Evolutionary conservation across 306 rosid genomes (phyloP).

Genomic region (Begonia masoniana): DNA sequence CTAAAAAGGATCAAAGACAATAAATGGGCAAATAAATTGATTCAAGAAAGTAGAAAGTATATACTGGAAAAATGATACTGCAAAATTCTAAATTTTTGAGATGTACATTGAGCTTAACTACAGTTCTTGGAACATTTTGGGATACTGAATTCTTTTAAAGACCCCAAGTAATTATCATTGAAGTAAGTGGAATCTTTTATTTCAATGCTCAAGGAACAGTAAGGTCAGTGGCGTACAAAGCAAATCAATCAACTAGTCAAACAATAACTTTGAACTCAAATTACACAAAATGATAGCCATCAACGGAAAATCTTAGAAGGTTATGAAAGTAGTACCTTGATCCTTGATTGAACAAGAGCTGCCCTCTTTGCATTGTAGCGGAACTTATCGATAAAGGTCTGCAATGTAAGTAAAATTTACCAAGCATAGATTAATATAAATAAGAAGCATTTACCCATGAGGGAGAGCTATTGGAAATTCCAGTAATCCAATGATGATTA

Average conservation of each 20-base stretch:
- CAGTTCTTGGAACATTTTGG: too few species aligned
- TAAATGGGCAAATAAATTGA: not conserved
- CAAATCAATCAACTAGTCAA: not conserved
- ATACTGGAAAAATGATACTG: not conserved
- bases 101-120: too few species aligned
- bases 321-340: constrained; percentile 45
- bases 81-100: not conserved
- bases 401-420: constrained; percentile 13
- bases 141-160: too few species aligned
- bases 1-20: constrained; percentile 19
- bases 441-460: too few species aligned
- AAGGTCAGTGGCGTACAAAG: not conserved
- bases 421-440: too few species aligned
- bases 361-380: constrained; percentile 99
- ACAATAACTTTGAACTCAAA: constrained; percentile 2
- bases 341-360: constrained; percentile 97
- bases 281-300: not conserved
- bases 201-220: not conserved
- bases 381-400: constrained; percentile 94
- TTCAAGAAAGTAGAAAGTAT: constrained; percentile 4
- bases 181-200: too few species aligned
- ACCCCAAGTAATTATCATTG: too few species aligned
- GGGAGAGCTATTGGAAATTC: too few species aligned
- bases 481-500: too few species aligned
- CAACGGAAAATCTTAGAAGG: not conserved